These are phyloP conservation scores for Eragrostis nindensis DNA, from an alignment of 176 grass and related monocot species.

Conservation along the genomic window DNA sequence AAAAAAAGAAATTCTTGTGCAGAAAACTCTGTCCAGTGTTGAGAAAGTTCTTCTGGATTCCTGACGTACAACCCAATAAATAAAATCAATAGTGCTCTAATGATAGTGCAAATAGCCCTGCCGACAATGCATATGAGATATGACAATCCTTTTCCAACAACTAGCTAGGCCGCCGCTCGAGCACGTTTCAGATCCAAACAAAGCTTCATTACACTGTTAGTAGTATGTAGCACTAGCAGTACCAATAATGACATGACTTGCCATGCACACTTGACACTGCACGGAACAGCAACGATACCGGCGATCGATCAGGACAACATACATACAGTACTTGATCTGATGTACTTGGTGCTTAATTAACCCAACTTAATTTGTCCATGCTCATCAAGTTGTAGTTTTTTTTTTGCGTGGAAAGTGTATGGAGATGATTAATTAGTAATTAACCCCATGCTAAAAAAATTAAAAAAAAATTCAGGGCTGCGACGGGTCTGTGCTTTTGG, in stretches of 20 bases:
- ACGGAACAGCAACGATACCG: neutral
- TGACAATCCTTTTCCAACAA: neutral
- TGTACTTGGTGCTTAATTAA: too few species aligned
- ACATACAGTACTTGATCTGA: neutral
- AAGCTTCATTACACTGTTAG: neutral
- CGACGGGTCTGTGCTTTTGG: conserved; percentile 57
- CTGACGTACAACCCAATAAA: too few species aligned
- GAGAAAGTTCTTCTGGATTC: too few species aligned
- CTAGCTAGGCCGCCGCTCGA: neutral
- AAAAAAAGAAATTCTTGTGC: too few species aligned
- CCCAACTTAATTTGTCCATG: too few species aligned
- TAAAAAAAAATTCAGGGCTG: conserved; percentile 38
- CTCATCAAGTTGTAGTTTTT: too few species aligned
- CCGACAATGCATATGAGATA: conserved; percentile 24
- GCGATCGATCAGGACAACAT: neutral
- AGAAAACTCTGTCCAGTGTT: too few species aligned
- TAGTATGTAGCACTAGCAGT: neutral
- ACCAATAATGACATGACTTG: conserved; percentile 17
- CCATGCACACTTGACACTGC: conserved; percentile 24
- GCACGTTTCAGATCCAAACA: conserved; percentile 11
- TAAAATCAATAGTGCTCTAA: neutral
- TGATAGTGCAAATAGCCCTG: neutral
- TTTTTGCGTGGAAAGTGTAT: too few species aligned
- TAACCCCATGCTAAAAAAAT: too few species aligned
- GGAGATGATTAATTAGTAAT: too few species aligned